Evolutionary conservation across 164 flowering plant genomes (phyloP).

Genomic region (Protea cynaroides): DNA sequence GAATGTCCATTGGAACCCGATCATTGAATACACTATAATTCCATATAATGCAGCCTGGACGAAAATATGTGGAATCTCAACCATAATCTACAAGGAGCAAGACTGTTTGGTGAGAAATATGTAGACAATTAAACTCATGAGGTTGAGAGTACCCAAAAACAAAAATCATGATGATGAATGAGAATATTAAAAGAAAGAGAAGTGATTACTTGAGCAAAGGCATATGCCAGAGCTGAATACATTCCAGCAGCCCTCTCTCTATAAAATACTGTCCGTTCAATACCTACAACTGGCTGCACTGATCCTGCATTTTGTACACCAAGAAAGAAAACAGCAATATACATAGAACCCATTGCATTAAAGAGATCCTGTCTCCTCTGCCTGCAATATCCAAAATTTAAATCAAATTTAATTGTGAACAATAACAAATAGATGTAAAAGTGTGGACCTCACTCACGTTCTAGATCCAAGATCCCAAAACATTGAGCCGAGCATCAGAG

Average conservation of each 20-base stretch:
- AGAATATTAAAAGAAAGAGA: not conserved
- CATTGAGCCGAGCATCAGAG: slow-evolving; percentile 29
- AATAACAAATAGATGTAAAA: not conserved
- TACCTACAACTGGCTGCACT: slow-evolving; percentile 36
- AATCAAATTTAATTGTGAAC: not conserved
- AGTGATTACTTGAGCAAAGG: slow-evolving; percentile 29
- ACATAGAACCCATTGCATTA: slow-evolving; percentile 30
- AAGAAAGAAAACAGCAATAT: slow-evolving; percentile 27
- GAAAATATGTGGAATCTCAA: slow-evolving; percentile 41
- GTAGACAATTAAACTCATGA: not conserved
- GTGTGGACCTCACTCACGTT: slow-evolving; percentile 13
- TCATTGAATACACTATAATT: slow-evolving; percentile 47
- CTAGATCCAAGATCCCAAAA: slow-evolving; percentile 33
- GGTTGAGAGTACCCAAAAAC: too few relatives aligned
- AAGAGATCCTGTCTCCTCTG: slow-evolving; percentile 21
- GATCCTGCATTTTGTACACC: slow-evolving; percentile 25
- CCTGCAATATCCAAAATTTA: slow-evolving; percentile 12
- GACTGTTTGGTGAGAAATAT: not conserved
- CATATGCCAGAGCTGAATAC: slow-evolving; percentile 39
- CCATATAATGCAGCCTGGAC: slow-evolving; percentile 33
- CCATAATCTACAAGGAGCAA: slow-evolving; percentile 18
- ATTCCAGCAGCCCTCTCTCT: slow-evolving; percentile 44
- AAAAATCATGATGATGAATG: too few relatives aligned
- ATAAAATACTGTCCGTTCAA: slow-evolving; percentile 37
- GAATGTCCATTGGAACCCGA: slow-evolving; percentile 46